A percentile compares a stretch with the other conserved stretches of the same genome.
Conservation (phyloP, 805 yeast genomes). For the Candida qinlingensis region DNA sequence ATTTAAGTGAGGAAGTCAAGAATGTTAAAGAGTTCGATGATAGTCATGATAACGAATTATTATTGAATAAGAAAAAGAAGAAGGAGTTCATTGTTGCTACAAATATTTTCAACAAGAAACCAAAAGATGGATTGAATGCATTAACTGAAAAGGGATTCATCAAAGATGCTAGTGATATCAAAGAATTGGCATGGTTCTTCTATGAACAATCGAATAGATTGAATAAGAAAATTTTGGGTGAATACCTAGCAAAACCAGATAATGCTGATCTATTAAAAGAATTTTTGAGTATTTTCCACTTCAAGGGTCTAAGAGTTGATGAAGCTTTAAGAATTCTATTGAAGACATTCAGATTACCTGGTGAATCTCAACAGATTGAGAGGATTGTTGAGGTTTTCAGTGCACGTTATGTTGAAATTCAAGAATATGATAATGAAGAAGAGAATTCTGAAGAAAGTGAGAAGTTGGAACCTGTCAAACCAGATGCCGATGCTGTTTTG, state of each 20-base stretch:
- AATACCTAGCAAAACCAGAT: slow-evolving; percentile 71
- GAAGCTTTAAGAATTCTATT: slow-evolving; percentile 83
- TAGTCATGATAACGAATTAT: slow-evolving; percentile 11
- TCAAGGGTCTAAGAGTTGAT: slow-evolving; percentile 76
- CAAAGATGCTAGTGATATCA: slow-evolving; percentile 39
- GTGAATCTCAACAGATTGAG: slow-evolving; percentile 96
- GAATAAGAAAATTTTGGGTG: slow-evolving; percentile 86
- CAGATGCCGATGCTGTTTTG: slow-evolving; percentile 83
- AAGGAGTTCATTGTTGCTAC: slow-evolving; percentile 75
- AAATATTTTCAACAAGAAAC: slow-evolving; percentile 68
- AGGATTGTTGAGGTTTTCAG: slow-evolving; percentile 85
- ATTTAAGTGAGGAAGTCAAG: slow-evolving; percentile 44
- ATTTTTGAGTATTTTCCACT: slow-evolving; percentile 71
- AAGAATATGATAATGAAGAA: slow-evolving; percentile 27
- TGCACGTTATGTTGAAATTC: slow-evolving; percentile 67
- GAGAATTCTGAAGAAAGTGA: neutral
- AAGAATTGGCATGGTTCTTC: slow-evolving; percentile 70
- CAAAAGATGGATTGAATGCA: slow-evolving; percentile 65
- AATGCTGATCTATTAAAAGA: slow-evolving; percentile 53
- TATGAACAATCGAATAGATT: slow-evolving; percentile 74
- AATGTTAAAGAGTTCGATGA: slow-evolving; percentile 17
- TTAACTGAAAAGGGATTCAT: slow-evolving; percentile 66
- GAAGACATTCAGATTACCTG: slow-evolving; percentile 86
- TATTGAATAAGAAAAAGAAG: slow-evolving; percentile 43
- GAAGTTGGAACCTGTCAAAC: slow-evolving; percentile 46